These are phyloP conservation scores for Solanum etuberosum DNA, from an alignment of 257 asterid species.

Conservation along the genomic window DNA sequence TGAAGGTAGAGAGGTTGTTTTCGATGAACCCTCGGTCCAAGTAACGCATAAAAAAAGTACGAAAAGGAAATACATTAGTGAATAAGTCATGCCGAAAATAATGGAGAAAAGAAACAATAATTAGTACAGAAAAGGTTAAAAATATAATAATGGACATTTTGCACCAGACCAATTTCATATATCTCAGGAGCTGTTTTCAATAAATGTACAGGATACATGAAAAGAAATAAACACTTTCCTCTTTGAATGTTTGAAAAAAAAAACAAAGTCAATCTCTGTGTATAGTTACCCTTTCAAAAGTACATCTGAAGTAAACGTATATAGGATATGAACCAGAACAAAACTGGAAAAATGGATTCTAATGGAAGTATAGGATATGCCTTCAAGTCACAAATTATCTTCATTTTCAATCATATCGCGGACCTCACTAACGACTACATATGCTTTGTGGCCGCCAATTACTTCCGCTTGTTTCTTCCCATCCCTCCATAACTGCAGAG, in stretches of 20 bases:
- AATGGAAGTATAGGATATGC: neutral
- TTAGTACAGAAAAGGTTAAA: neutral
- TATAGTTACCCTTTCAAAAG: neutral
- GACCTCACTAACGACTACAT: conserved; percentile 70
- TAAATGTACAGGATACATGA: neutral
- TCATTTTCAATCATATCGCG: conserved; percentile 74
- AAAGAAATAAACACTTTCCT: neutral
- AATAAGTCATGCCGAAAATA: neutral
- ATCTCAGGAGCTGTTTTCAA: neutral
- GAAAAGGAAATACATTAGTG: neutral
- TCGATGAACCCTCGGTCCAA: neutral
- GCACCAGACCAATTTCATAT: neutral
- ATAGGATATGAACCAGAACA: neutral
- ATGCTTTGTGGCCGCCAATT: conserved; percentile 78
- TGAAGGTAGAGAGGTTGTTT: neutral
- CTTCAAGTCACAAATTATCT: conserved; percentile 15
- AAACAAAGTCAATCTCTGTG: neutral
- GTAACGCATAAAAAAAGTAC: neutral
- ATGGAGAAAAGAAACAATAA: neutral
- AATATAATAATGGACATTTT: neutral
- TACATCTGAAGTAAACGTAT: neutral
- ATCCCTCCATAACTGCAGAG: conserved; percentile 68
- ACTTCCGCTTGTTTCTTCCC: conserved; percentile 79
- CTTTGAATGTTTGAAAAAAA: neutral
- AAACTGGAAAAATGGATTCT: neutral